Percentiles rank a stretch among this genome's conserved stretches.
phyloP scores from a whole-genome alignment of 148 eudicot species.

The Chenopodium quinoa region DNA sequence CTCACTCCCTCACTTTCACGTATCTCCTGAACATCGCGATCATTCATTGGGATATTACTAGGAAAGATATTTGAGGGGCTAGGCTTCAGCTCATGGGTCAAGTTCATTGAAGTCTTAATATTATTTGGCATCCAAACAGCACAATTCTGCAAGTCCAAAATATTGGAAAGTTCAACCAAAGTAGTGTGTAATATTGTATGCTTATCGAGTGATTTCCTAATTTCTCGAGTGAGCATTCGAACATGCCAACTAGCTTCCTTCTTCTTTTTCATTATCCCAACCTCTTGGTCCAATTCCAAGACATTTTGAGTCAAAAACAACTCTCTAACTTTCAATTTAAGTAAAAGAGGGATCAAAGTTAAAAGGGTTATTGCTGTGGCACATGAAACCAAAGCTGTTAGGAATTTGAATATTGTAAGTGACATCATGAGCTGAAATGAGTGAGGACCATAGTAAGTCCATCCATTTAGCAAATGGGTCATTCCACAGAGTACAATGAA shows the following conservation, averaged over 20 bases:
- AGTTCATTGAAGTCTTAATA: conserved; percentile 51
- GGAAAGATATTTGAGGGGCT: conserved; percentile 26
- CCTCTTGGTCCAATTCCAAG: conserved; percentile 78
- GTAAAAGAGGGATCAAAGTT: conserved; percentile 76
- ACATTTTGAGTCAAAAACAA: conserved; percentile 72
- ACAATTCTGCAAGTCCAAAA: conserved; percentile 73
- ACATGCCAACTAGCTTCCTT: conserved; percentile 84
- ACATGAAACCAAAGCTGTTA: conserved; percentile 86
- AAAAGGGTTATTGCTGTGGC: conserved; percentile 92
- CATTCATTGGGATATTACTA: conserved; percentile 47
- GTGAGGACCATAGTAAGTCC: conserved; percentile 89
- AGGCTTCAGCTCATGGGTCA: conserved; percentile 58
- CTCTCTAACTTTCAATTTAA: conserved; percentile 86
- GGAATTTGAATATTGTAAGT: conserved; percentile 83
- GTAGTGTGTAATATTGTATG: conserved; percentile 79
- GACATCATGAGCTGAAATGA: conserved; percentile 79
- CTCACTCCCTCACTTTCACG: conserved; percentile 52
- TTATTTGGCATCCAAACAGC: conserved; percentile 96
- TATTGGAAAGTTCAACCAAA: conserved; percentile 77
- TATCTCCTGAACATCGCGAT: conserved; percentile 57
- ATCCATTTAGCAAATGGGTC: conserved; percentile 89
- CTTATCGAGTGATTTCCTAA: conserved; percentile 80
- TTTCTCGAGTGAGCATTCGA: conserved; percentile 91
- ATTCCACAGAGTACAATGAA: conserved; percentile 98
- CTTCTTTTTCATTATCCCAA: conserved; percentile 71